Percentiles rank a stretch among this genome's conserved stretches.
Evolutionary conservation across 306 rosid genomes (phyloP).

Genomic region (Gastrolobium villosum): DNA sequence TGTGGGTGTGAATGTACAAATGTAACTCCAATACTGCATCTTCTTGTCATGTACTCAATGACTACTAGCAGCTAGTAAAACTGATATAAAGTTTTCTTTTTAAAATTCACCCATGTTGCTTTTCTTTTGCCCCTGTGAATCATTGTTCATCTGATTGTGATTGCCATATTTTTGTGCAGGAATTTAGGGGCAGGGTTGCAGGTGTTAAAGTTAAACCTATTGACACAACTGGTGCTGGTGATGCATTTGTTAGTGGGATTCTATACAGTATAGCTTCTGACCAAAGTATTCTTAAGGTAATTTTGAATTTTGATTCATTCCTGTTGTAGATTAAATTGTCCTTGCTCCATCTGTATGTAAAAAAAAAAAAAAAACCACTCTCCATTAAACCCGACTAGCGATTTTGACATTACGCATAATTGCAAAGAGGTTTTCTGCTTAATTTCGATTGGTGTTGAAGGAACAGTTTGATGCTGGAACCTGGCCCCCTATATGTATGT

Average conservation of each 20-base stretch:
- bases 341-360: neutral
- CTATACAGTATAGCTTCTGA: conserved; percentile 76
- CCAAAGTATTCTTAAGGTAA: conserved; percentile 66
- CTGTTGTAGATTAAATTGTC: conserved; percentile 18
- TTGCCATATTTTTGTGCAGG: conserved; percentile 57
- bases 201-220: conserved; percentile 80
- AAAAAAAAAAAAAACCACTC: too few species aligned
- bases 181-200: conserved; percentile 77
- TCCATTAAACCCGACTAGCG: too few species aligned
- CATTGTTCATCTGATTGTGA: conserved; percentile 28
- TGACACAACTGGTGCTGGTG: conserved; percentile 99
- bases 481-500: too few species aligned
- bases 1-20: conserved; percentile 5
- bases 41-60: conserved; percentile 4
- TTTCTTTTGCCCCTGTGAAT: conserved; percentile 12
- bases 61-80: conserved; percentile 3
- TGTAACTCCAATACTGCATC: neutral
- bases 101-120: neutral
- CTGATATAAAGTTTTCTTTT: neutral
- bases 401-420: too few species aligned
- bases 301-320: conserved; percentile 4
- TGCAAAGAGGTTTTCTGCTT: too few species aligned
- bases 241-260: conserved; percentile 91
- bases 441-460: too few species aligned
- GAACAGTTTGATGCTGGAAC: too few species aligned